Base-by-base conservation (phyloP, 139 green algal genomes). In the Parachlorella kessleri region DNA sequence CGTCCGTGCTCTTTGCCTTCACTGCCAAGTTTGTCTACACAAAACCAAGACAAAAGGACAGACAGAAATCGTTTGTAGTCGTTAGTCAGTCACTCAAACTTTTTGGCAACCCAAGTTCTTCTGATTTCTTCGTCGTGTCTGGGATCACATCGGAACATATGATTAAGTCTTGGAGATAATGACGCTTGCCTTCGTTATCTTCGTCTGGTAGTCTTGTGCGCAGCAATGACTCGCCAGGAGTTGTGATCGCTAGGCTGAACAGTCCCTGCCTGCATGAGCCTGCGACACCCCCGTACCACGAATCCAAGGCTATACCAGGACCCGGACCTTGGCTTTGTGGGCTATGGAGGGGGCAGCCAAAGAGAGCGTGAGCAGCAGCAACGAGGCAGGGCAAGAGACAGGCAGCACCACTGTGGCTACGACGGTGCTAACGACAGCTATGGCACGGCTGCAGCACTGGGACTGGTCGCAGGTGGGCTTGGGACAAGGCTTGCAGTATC, bases 311-410 rank as follows among this genome's bases (percentile, higher is more conserved):
- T 78, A 18, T 78, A 41, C 55, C 55, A 40, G 2, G 73, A 78
- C 37, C 55, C 55, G 14, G 1, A 33, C 33, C 73, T 78, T 28
- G 73, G 55, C 8, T 78, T 78, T 59, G 37, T 78, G 26, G 73
- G 73, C 9, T 32, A 59, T 32, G 28, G 37, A 24, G 38, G 53
- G 32, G 48, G 53, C 26, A 23, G 38, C 37, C 39, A 38, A 36
- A 55, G 55, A 14, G 63, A 32, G 53, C 18, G 9, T 30, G 18
- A 23, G 10, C 26, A 38, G 37, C 37, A 33, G 38, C 21, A 4
- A 14, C 18, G 35, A 39, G 30, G 14, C 18, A n/a, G 35, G 33
- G 1, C 38, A 32, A 26, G 42, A 28, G 70, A 30, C 18, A 23
- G 8, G 26, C 35, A 37, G 36, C 14, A 24, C 8, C 18, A 48